Evolutionary conservation across 2,329 filamentous ascomycete species (phyloP), one percentile per base, ranked within the genome.

Genomic region (Talaromyces marneffei): DNA sequence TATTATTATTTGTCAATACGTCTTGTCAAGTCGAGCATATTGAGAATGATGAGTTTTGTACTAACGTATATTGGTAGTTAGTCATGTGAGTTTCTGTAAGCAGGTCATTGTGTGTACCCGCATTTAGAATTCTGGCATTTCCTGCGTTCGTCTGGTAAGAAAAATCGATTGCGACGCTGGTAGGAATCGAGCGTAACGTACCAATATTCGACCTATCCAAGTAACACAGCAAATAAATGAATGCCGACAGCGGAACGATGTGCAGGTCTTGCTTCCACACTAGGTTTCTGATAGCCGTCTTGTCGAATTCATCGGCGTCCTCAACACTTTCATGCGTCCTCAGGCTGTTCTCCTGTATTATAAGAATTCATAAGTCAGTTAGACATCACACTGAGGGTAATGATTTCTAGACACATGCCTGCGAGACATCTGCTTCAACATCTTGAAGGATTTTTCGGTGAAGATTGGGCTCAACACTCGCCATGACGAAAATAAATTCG

Each of bases 151-250:
- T 4, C 10, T 3, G 33, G 3, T 35, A 35, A 35, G 2, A 10
- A 3, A 12, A 7, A 12, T 8, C 10, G 33, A 12, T 35, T 12
- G 3, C 29, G 29, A n/a, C n/a, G n/a, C n/a, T 31, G 29, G 9
- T 31, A 7, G 33, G n/a, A 10, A 10, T 35, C 29, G 20, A n/a
- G 35, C 18, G 5, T 27, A 16, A 50, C 29, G 5, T 59, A 78
- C 85, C 86, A 61, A 90, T 89, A 71, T 89, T 90, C 60, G 84
- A 82, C 46, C 85, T 79, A 72, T 89, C 87, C 25, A 89, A 80
- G 70, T 87, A 89, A 72, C 84, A 87, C 23, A 89, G 79, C 50
- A 89, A 79, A 71, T 88, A 90, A 56, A 89, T 87, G 57, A 72
- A 76, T 6, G 84, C 83, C n/a, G 80, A 83, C 14, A 89, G 74